Percentiles rank a stretch among this genome's conserved stretches.
phyloP scores from a whole-genome alignment of 371 early-diverging fungal genomes.

The Saksenaea vasiformis region DNA sequence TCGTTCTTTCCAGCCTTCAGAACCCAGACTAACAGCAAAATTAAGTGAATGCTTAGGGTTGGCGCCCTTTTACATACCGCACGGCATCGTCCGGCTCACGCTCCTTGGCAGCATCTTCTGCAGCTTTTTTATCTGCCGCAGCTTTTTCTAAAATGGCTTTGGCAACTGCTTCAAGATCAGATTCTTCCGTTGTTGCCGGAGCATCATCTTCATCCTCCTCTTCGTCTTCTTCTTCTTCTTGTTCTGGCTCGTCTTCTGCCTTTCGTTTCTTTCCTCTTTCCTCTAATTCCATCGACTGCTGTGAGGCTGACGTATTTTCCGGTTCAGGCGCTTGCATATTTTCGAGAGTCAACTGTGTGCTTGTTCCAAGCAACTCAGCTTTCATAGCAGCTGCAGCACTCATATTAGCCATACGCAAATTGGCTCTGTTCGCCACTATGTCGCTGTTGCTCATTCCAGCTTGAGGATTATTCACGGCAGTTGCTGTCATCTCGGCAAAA shows the following conservation, averaged over 20 bases:
- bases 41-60: background rate
- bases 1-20: conserved; percentile 83
- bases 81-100: conserved; percentile 79
- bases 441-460: conserved; percentile 43
- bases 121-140: conserved; percentile 55
- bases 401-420: conserved; percentile 39
- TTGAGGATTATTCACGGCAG: conserved; percentile 33
- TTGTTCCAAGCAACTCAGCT: conserved; percentile 24
- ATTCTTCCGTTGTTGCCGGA: conserved; percentile 32
- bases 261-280: conserved; percentile 39
- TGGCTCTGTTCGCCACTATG: conserved; percentile 40
- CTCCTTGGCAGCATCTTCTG: conserved; percentile 55
- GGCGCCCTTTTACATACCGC: conserved; percentile 29
- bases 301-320: background rate
- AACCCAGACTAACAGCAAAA: conserved; percentile 29
- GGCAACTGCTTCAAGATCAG: conserved; percentile 40
- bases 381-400: conserved; percentile 59
- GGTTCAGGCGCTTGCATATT: conserved; percentile 6
- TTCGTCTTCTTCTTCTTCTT: conserved; percentile 39
- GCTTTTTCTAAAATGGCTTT: conserved; percentile 54
- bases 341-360: conserved; percentile 22
- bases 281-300: conserved; percentile 21
- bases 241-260: conserved; percentile 35
- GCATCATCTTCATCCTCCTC: conserved; percentile 37
- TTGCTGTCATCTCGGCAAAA: conserved; percentile 45